phyloP scores from a whole-genome alignment of 192 early-diverging fungal species.

The Podila clonocystis region DNA sequence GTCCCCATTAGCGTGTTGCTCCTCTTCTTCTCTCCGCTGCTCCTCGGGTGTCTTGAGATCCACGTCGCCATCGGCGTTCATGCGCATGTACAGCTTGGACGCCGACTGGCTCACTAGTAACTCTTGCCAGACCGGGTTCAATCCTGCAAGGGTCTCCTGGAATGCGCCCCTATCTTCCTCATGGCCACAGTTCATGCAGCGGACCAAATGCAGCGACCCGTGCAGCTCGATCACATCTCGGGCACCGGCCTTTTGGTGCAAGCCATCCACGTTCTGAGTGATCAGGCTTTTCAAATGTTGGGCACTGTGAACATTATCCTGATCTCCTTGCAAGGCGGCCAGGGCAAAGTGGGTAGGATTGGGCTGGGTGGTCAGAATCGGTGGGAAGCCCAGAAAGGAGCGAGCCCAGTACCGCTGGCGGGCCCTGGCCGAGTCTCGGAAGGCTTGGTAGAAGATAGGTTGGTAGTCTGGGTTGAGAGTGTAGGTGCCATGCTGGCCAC shows the following conservation, averaged over 20 bases:
- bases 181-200: slow-evolving; percentile 77
- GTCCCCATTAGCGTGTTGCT: background rate
- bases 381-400: slow-evolving; percentile 83
- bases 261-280: slow-evolving; percentile 94
- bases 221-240: slow-evolving; percentile 83
- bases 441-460: slow-evolving; percentile 86
- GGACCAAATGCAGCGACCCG: slow-evolving; percentile 78
- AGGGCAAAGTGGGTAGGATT: slow-evolving; percentile 79
- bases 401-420: slow-evolving; percentile 94
- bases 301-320: slow-evolving; percentile 31
- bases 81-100: slow-evolving; percentile 55
- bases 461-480: slow-evolving; percentile 77
- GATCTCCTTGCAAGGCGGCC: slow-evolving; percentile 53
- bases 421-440: slow-evolving; percentile 31
- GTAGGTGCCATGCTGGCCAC: slow-evolving; percentile 76
- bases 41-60: slow-evolving; percentile 65
- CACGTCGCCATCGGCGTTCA: slow-evolving; percentile 88
- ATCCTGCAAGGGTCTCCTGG: slow-evolving; percentile 67
- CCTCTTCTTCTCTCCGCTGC: background rate
- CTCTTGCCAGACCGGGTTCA: slow-evolving; percentile 76
- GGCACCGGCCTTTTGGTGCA: slow-evolving; percentile 74
- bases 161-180: slow-evolving; percentile 64
- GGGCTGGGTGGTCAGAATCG: slow-evolving; percentile 72
- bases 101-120: slow-evolving; percentile 54
- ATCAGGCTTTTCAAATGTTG: slow-evolving; percentile 66